Base-by-base conservation (phyloP, 306 rosid species). In the Malus fusca region DNA sequence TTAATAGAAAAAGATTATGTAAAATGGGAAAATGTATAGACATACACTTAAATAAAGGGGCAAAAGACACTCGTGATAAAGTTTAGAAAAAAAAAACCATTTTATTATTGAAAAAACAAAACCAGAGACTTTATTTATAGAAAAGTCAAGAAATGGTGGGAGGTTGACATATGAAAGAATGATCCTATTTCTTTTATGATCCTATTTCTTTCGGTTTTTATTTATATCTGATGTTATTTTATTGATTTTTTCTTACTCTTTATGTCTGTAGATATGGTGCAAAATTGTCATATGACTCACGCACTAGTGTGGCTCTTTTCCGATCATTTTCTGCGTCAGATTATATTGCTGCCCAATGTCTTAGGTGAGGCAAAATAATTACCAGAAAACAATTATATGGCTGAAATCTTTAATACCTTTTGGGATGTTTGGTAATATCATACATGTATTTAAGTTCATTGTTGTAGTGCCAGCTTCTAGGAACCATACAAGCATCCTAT, bases 331-430 rank as follows among this genome's bases (percentile, higher is more conserved):
- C 93, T 19, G 98, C 93, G 55, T 83, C 93, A 35, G 97, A 94
- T 76, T 94, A 91, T 79, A 82, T 94, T 77, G 87, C 96, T 67
- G 93, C 98, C 31, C 97, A 94, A 81, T 71, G 97, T 82, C 68
- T 94, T 65, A 90, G 98, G 98, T 91, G 85, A 82, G 87, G 51
- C 64, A 25, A 52, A 72, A 48, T 55, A 68, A 15, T 61, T 68
- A 68, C 26, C 65, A 3, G 18, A 37, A 40, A 73, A 69, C 35
- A 42, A n/a, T 35, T 43, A 66, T 58, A 59, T 33, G 37, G 56
- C 31, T 70, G 15, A 15, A 15, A 22, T 44, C 9, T 46, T 37
- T 7, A 14, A 60, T 19, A 8, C 43, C 28, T 55, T 55, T 58
- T 31, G 11, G 11, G 62, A 35, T 63, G 51, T 15, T 12, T 35